Percentiles rank a stretch among this genome's conserved stretches.
Evolutionary conservation across 495 filamentous ascomycete species (phyloP).

Genomic region (Haplographium delicatum): DNA sequence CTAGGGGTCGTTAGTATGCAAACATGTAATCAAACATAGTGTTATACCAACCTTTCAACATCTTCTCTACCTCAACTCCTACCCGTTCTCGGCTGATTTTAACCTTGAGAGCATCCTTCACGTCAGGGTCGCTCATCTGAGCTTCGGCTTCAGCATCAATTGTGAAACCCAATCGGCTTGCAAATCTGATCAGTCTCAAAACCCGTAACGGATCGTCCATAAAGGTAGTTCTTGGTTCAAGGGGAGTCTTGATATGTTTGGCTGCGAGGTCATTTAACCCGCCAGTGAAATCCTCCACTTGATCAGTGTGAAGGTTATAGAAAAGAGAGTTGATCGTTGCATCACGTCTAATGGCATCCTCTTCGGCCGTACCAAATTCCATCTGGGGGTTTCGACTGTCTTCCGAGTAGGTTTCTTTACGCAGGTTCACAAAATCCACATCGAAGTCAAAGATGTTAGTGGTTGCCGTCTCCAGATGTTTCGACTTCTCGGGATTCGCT

Average conservation of each 20-base stretch:
- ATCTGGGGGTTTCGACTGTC: conserved; percentile 86
- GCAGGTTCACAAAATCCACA: conserved; percentile 88
- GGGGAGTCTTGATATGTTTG: conserved; percentile 73
- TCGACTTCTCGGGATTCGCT: conserved; percentile 93
- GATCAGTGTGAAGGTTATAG: conserved; percentile 76
- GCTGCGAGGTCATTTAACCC: conserved; percentile 71
- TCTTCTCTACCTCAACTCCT: conserved; percentile 80
- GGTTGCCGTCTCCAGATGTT: conserved; percentile 91
- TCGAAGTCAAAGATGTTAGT: conserved; percentile 82
- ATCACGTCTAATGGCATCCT: conserved; percentile 87
- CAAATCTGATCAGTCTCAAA: conserved; percentile 85
- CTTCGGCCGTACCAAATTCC: conserved; percentile 86
- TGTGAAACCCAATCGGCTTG: conserved; percentile 71
- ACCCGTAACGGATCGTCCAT: conserved; percentile 89
- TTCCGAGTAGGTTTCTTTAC: conserved; percentile 82
- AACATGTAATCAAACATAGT: conserved; percentile 1
- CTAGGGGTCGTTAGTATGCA: conserved; percentile 33
- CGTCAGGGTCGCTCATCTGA: conserved; percentile 70
- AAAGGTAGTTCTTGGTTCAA: conserved; percentile 90
- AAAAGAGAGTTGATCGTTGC: conserved; percentile 95
- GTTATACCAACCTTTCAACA: conserved; percentile 62
- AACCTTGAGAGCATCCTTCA: conserved; percentile 67
- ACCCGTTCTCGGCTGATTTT: conserved; percentile 94
- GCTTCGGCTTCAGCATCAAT: conserved; percentile 63
- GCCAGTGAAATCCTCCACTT: conserved; percentile 80